phyloP scores from a whole-genome alignment of 2,329 filamentous ascomycete genomes.

The Paramyrothecium sp. region DNA sequence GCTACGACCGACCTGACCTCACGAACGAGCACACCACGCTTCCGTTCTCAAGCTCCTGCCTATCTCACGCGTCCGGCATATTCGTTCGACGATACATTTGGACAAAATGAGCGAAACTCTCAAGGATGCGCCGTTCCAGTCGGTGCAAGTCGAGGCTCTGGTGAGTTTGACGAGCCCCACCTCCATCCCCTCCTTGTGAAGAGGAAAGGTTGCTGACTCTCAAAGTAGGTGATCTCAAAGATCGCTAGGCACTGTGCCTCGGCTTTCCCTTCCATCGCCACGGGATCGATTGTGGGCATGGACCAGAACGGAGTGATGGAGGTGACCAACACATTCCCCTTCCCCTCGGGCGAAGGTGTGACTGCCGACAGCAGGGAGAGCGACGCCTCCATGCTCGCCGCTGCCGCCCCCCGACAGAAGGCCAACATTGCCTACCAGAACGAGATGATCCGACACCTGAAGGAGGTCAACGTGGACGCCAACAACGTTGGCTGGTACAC shows the following conservation, averaged over 20 bases:
- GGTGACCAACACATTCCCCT: constrained; percentile 93
- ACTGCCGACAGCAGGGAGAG: constrained; percentile 72
- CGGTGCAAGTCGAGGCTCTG: constrained; percentile 92
- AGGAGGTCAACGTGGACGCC: constrained; percentile 97
- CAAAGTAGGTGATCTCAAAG: constrained; percentile 85
- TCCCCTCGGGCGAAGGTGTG: constrained; percentile 77
- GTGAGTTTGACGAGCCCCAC: constrained; percentile 53
- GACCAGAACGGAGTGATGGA: constrained; percentile 79
- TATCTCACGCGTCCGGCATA: constrained; percentile 16
- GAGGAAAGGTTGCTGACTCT: constrained; percentile 18
- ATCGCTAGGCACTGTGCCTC: constrained; percentile 94
- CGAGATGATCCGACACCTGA: constrained; percentile 95
- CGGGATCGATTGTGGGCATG: constrained; percentile 91
- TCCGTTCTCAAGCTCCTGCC: constrained; percentile 20
- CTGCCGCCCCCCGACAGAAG: constrained; percentile 89
- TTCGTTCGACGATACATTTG: constrained; percentile 10
- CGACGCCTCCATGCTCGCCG: constrained; percentile 72
- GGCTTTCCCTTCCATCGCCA: constrained; percentile 84
- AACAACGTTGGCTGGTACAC: constrained; percentile 99
- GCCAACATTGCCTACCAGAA: constrained; percentile 84
- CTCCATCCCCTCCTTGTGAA: constrained; percentile 27
- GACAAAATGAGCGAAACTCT: constrained; percentile 56
- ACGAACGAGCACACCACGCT: constrained; percentile 21
- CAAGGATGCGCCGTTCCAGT: constrained; percentile 73
- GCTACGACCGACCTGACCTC: constrained; percentile 25